Conservation (phyloP, 306 rosid species). For the Sophora flavescens region DNA sequence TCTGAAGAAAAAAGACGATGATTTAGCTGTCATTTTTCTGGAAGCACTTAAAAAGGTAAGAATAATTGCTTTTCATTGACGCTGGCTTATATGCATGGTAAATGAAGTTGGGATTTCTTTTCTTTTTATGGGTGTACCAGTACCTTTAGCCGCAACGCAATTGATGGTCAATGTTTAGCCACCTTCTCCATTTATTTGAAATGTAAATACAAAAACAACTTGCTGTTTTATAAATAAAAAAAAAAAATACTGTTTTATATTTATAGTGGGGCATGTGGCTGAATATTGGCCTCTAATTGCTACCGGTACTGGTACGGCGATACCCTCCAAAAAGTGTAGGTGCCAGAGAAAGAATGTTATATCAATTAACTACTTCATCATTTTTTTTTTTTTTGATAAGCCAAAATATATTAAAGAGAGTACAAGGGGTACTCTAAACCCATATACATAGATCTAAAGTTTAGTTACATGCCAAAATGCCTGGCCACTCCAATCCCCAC, state of each 20-base stretch:
- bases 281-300: conserved; percentile 31
- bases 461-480: no score
- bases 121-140: conserved; percentile 7
- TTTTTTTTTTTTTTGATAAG: no score
- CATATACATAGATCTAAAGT: no score
- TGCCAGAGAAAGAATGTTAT: not conserved
- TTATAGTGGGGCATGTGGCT: not conserved
- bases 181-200: conserved; percentile 2
- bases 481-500: no score
- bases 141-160: conserved; percentile 12
- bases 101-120: conserved; percentile 28
- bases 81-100: conserved; percentile 27
- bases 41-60: conserved; percentile 89
- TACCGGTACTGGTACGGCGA: not conserved
- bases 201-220: conserved; percentile 23
- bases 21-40: conserved; percentile 68
- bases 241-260: not conserved
- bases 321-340: conserved; percentile 3
- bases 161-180: conserved; percentile 11
- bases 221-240: conserved; percentile 14
- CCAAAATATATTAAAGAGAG: no score
- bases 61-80: conserved; percentile 16
- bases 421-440: no score
- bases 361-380: conserved; percentile 9
- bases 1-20: conserved; percentile 71